These are phyloP conservation scores for Capronia americana DNA, from an alignment of 2,329 filamentous ascomycete genomes.

Conservation along the genomic window DNA sequence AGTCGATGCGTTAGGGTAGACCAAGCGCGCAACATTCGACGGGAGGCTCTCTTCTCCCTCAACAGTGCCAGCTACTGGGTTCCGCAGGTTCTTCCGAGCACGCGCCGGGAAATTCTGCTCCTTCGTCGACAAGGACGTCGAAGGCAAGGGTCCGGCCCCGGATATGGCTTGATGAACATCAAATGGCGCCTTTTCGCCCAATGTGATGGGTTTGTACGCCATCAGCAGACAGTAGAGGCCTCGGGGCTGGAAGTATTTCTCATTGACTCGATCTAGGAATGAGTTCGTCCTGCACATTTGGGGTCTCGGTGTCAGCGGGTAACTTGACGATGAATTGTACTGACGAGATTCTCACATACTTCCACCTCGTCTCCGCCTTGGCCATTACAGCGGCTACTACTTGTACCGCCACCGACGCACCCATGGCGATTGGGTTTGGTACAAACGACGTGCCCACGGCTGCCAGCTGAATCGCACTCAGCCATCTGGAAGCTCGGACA, in stretches of 20 bases:
- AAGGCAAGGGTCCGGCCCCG: conserved; percentile 5
- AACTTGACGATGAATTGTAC: neutral
- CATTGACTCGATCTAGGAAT: conserved; percentile 63
- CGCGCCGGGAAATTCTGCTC: conserved; percentile 23
- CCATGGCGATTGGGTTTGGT: conserved; percentile 51
- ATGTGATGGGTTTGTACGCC: conserved; percentile 55
- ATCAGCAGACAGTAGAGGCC: conserved; percentile 63
- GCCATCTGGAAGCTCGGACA: conserved; percentile 15
- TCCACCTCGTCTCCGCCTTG: conserved; percentile 47
- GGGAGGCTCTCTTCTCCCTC: conserved; percentile 24
- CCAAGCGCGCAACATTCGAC: conserved; percentile 11
- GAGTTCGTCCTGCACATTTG: conserved; percentile 52
- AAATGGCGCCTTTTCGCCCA: conserved; percentile 41
- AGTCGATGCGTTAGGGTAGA: conserved; percentile 9
- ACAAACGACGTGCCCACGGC: conserved; percentile 49
- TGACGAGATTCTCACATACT: conserved; percentile 41
- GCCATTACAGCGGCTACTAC: conserved; percentile 52
- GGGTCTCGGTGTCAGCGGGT: neutral
- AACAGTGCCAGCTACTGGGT: conserved; percentile 21
- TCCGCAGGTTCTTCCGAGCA: conserved; percentile 21
- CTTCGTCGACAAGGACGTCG: conserved; percentile 6
- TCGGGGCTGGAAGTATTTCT: conserved; percentile 61
- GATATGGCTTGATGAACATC: conserved; percentile 42
- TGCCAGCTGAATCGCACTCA: conserved; percentile 30
- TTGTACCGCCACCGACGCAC: conserved; percentile 54